These are phyloP conservation scores for Pseudotulostoma volvatum DNA, from an alignment of 495 filamentous ascomycete species.

Conservation along the genomic window DNA sequence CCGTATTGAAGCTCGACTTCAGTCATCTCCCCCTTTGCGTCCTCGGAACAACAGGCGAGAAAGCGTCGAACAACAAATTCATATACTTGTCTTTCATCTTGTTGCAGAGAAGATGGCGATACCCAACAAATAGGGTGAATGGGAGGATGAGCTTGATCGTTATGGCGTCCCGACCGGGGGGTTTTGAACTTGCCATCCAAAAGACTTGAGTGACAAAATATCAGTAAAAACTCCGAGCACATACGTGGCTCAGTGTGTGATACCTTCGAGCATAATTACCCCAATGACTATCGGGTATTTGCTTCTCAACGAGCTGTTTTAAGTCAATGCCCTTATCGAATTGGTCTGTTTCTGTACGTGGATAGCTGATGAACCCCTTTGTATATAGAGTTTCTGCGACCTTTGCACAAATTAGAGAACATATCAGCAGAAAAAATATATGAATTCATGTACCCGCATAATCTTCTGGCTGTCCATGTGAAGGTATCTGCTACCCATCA, in stretches of 20 bases:
- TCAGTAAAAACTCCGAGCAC: neutral
- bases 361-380: conserved; percentile 92
- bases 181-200: conserved; percentile 63
- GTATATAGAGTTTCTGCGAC: conserved; percentile 81
- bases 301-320: conserved; percentile 63
- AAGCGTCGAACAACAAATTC: conserved; percentile 92
- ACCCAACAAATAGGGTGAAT: conserved; percentile 87
- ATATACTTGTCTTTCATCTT: conserved; percentile 62
- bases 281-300: conserved; percentile 60
- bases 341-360: conserved; percentile 90
- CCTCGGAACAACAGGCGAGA: conserved; percentile 89
- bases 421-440: neutral
- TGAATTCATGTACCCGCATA: conserved; percentile 42
- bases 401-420: conserved; percentile 17
- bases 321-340: conserved; percentile 88
- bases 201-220: conserved; percentile 27
- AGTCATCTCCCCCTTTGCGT: conserved; percentile 70
- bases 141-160: conserved; percentile 92
- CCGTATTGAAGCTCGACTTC: conserved; percentile 78
- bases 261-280: conserved; percentile 62
- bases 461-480: conserved; percentile 71
- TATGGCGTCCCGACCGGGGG: conserved; percentile 68
- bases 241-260: too few species aligned
- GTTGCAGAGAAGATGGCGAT: conserved; percentile 38
- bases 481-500: conserved; percentile 76